Conservation (phyloP, 2,329 filamentous ascomycete species). For the Fonsecaea erecta region DNA sequence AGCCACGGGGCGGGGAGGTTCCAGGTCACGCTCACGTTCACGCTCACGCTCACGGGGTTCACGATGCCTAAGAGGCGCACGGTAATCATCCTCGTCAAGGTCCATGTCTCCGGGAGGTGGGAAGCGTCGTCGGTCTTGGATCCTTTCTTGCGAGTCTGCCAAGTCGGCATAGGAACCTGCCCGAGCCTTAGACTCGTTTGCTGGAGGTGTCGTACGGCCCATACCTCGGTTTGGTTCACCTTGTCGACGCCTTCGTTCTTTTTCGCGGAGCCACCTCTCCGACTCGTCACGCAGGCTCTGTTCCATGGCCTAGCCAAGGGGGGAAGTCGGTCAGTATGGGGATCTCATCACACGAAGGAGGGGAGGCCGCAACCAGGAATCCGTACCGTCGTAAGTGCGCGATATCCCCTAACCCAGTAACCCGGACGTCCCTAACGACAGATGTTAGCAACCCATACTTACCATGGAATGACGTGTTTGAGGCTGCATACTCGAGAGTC, state of each 20-base stretch:
- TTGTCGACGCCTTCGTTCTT: constrained; percentile 30
- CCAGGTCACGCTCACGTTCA: constrained; percentile 21
- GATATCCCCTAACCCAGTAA: constrained; percentile 79
- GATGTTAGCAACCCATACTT: constrained; percentile 28
- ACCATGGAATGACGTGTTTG: constrained; percentile 15
- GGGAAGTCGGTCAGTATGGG: constrained; percentile 16
- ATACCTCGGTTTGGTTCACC: constrained; percentile 33
- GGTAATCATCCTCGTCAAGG: constrained; percentile 34
- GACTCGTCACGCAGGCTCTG: constrained; percentile 53
- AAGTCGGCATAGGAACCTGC: constrained; percentile 36
- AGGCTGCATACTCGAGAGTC: constrained; percentile 68
- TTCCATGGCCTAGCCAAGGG: constrained; percentile 58
- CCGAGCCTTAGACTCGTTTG: constrained; percentile 32
- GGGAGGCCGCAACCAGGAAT: constrained; percentile 17
- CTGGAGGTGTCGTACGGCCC: constrained; percentile 23
- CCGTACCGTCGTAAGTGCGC: constrained; percentile 76
- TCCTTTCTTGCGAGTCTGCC: constrained; percentile 29
- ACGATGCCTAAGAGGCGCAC: constrained; percentile 25
- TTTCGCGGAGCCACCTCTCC: constrained; percentile 52
- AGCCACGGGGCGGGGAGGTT: constrained; percentile 25
- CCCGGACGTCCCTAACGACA: constrained; percentile 66
- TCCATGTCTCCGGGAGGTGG: constrained; percentile 33
- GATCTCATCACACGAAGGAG: neutral
- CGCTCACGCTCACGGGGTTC: constrained; percentile 24
- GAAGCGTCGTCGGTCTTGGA: constrained; percentile 24